phyloP scores from a whole-genome alignment of 495 filamentous ascomycete species.

The Talaromyces thailandensis region DNA sequence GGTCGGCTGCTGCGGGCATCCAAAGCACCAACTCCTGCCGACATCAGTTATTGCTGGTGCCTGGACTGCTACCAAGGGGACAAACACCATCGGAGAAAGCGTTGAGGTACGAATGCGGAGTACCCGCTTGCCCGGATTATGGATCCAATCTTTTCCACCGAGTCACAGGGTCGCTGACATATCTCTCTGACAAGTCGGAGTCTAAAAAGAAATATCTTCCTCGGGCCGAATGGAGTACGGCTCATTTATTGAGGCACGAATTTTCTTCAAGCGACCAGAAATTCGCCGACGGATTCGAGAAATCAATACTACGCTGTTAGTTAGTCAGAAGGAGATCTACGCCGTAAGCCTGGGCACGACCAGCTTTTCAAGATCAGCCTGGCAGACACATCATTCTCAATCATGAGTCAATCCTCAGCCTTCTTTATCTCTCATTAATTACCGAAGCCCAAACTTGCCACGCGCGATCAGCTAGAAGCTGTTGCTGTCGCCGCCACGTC shows the following conservation, averaged over 20 bases:
- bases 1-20: neutral
- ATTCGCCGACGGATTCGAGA: neutral
- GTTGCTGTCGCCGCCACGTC: conserved; percentile 1
- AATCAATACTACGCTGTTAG: neutral
- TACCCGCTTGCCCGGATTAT: neutral
- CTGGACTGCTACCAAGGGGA: neutral
- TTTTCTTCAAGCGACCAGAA: neutral
- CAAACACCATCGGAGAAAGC: neutral
- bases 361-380: conserved; percentile 10
- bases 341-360: conserved; percentile 39
- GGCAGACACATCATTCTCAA: neutral
- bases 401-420: neutral
- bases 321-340: conserved; percentile 40
- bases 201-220: neutral
- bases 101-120: conserved; percentile 1
- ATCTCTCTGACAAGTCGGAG: neutral
- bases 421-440: neutral
- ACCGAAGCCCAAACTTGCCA: neutral
- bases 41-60: neutral
- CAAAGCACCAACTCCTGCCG: neutral
- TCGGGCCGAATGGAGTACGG: neutral
- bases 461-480: neutral
- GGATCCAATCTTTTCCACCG: neutral
- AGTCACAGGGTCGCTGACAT: conserved; percentile 2
- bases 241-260: neutral